Conservation (phyloP, 2,329 filamentous ascomycete genomes). For the Xylaria sp. region DNA sequence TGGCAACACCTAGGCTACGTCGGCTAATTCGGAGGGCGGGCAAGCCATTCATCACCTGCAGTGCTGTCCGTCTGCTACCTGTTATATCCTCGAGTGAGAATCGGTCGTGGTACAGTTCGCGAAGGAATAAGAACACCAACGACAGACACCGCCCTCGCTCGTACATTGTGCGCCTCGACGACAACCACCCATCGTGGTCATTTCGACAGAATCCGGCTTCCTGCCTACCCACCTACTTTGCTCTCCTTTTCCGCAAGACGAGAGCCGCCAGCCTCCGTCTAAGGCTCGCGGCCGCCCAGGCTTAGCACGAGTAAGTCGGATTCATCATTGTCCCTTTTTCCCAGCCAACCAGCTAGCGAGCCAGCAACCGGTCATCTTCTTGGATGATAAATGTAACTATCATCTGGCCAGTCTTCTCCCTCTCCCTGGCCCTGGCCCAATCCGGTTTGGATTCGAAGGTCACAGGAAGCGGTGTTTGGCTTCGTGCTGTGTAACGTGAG, state of each 20-base stretch:
- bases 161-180: constrained; percentile 35
- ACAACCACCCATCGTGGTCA: constrained; percentile 42
- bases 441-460: constrained; percentile 3
- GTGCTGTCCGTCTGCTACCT: background rate
- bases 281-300: constrained; percentile 52
- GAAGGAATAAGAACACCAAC: background rate
- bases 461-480: constrained; percentile 6
- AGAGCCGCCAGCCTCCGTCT: constrained; percentile 47
- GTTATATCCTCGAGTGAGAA: constrained; percentile 14
- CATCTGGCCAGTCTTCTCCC: constrained; percentile 11
- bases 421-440: constrained; percentile 12
- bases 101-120: background rate
- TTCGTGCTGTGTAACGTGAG: constrained; percentile 34
- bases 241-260: constrained; percentile 34
- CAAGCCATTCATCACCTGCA: constrained; percentile 17
- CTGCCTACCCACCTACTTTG: constrained; percentile 3
- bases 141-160: background rate
- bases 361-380: background rate
- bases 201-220: constrained; percentile 29
- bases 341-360: background rate
- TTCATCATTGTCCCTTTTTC: constrained; percentile 9
- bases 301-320: constrained; percentile 48
- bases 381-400: constrained; percentile 2
- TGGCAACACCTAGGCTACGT: constrained; percentile 33
- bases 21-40: constrained; percentile 39